A percentile compares a stretch with the other conserved stretches of the same genome.
Evolutionary conservation across 2,329 filamentous ascomycete genomes (phyloP).

Genomic region (Aspergillus neotritici): DNA sequence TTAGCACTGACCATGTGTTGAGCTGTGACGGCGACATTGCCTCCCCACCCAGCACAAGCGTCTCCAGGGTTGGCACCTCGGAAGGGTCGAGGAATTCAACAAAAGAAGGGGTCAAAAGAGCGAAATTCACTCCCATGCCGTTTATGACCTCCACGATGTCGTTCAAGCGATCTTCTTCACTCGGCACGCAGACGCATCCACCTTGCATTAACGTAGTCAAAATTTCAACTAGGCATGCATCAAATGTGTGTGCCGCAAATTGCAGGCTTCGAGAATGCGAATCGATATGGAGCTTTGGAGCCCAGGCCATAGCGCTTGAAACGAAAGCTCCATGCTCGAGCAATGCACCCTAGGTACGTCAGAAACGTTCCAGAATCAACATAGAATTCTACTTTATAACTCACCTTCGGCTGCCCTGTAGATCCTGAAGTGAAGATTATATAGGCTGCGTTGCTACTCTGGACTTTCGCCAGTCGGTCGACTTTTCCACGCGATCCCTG

Average conservation of each 20-base stretch:
- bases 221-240: conserved; percentile 51
- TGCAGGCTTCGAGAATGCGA: conserved; percentile 53
- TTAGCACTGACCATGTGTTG: conserved; percentile 32
- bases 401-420: conserved; percentile 49
- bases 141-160: conserved; percentile 49
- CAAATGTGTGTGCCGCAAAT: conserved; percentile 52
- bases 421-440: conserved; percentile 57
- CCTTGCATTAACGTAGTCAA: conserved; percentile 52
- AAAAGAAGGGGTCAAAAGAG: conserved; percentile 57
- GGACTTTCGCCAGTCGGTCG: conserved; percentile 21
- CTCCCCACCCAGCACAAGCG: conserved; percentile 43
- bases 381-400: neutral
- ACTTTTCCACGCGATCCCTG: conserved; percentile 10
- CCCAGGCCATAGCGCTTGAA: conserved; percentile 51
- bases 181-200: conserved; percentile 56
- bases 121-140: conserved; percentile 49
- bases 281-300: conserved; percentile 45
- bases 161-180: conserved; percentile 44
- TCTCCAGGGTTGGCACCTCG: conserved; percentile 40
- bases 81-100: conserved; percentile 44
- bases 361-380: neutral
- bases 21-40: conserved; percentile 44
- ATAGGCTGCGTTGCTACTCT: conserved; percentile 41
- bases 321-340: conserved; percentile 57
- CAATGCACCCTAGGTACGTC: conserved; percentile 49